Percentiles rank a stretch among this genome's conserved stretches.
These are phyloP conservation scores for Saksenaea oblongispora DNA, from an alignment of 371 early-diverging fungal genomes.

Conservation along the genomic window DNA sequence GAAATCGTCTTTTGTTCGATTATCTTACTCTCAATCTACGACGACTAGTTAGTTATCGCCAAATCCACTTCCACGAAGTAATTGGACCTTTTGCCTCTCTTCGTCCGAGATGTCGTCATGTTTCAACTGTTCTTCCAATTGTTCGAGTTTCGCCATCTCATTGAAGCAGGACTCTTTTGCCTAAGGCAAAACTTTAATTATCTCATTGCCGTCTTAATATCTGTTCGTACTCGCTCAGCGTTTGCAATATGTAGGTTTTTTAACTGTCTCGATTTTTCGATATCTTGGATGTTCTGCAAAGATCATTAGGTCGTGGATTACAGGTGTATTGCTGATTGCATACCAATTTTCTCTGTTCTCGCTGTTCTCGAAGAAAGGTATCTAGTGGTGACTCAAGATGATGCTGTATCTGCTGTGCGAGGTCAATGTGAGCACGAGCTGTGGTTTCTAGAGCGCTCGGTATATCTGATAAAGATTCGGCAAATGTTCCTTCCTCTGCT, in stretches of 20 bases:
- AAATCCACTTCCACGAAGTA: background rate
- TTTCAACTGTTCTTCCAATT: conserved; percentile 12
- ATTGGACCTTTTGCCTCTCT: background rate
- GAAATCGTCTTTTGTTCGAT: conserved; percentile 19
- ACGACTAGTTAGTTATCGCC: background rate
- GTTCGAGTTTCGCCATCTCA: conserved; percentile 18
- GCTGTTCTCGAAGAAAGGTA: conserved; percentile 42
- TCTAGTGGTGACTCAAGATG: conserved; percentile 41
- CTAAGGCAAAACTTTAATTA: conserved; percentile 12
- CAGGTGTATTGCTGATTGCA: background rate
- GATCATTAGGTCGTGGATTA: background rate
- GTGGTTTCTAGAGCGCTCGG: conserved; percentile 47
- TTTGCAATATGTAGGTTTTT: conserved; percentile 41
- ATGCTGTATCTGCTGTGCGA: conserved; percentile 43
- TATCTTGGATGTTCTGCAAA: conserved; percentile 38
- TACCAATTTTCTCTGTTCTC: conserved; percentile 37
- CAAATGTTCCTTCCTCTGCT: conserved; percentile 42
- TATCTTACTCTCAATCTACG: conserved; percentile 8
- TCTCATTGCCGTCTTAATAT: background rate
- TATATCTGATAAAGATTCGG: conserved; percentile 41
- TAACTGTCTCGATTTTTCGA: conserved; percentile 44
- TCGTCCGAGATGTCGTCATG: background rate
- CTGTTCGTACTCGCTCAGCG: conserved; percentile 38
- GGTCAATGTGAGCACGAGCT: conserved; percentile 48
- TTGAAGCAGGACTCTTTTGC: conserved; percentile 25